Conservation (phyloP, 805 yeast species). For the Martiniozyma abietophila region DNA sequence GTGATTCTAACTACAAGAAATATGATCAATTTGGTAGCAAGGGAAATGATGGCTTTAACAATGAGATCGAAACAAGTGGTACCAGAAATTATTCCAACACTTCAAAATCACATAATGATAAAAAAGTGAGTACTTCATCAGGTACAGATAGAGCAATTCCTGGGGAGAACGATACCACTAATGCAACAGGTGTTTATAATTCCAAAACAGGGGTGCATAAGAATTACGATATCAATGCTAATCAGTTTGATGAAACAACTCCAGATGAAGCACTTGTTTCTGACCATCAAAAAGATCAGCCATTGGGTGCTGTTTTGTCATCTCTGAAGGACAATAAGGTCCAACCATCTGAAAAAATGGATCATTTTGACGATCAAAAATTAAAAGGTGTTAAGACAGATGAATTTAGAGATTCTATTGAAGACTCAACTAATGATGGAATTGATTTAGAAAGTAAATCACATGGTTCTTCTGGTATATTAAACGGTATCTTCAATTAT, state of each 20-base stretch:
- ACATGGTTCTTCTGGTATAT: conserved; percentile 1
- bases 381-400: conserved; percentile 1
- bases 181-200: background rate
- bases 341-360: background rate
- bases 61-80: background rate
- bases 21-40: too few relatives aligned
- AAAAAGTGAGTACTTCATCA: background rate
- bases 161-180: too few relatives aligned
- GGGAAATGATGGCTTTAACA: background rate
- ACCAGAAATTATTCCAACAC: background rate
- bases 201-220: background rate
- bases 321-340: background rate
- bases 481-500: conserved; percentile 7
- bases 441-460: background rate
- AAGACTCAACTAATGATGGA: background rate
- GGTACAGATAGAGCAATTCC: conserved; percentile 1
- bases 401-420: background rate
- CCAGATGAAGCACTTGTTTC: conserved; percentile 3
- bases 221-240: too few relatives aligned
- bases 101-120: too few relatives aligned
- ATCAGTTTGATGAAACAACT: background rate
- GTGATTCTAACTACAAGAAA: too few relatives aligned
- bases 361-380: conserved; percentile 1
- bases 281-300: conserved; percentile 1
- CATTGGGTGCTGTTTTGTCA: conserved; percentile 4